A percentile compares a stretch with the other conserved stretches of the same genome.
These are phyloP conservation scores for Dacryopinax spathularia DNA, from an alignment of 768 basidiomycete genomes.

Conservation along the genomic window DNA sequence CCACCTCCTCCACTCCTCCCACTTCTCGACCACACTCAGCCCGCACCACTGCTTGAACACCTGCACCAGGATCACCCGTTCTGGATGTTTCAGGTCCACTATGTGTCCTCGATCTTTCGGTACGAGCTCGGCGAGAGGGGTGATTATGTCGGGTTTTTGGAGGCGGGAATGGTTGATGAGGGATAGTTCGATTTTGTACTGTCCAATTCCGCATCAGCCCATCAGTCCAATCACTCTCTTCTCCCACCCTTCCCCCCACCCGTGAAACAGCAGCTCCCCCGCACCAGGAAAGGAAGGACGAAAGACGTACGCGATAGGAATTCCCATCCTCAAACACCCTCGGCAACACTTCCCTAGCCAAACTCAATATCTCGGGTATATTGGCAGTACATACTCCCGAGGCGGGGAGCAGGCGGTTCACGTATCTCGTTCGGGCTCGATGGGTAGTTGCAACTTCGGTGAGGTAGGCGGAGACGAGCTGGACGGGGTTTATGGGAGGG, in stretches of 20 bases:
- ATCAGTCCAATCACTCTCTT: neutral
- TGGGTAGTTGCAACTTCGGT: conserved; percentile 49
- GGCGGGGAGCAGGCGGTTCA: conserved; percentile 55
- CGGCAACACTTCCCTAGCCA: conserved; percentile 43
- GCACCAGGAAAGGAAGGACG: neutral
- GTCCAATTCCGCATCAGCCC: neutral
- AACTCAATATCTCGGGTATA: conserved; percentile 47
- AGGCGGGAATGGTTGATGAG: conserved; percentile 65
- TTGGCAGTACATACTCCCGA: conserved; percentile 54
- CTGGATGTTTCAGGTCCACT: conserved; percentile 54
- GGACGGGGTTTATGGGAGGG: conserved; percentile 61
- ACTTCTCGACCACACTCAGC: conserved; percentile 56
- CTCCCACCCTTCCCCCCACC: too few species aligned
- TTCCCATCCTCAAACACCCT: conserved; percentile 37
- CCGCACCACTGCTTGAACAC: conserved; percentile 73
- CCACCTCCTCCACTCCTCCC: conserved; percentile 58
- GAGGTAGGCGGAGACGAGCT: conserved; percentile 49
- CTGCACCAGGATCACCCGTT: conserved; percentile 63
- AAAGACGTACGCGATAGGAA: conserved; percentile 32
- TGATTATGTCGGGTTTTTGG: conserved; percentile 42
- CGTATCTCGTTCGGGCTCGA: conserved; percentile 49
- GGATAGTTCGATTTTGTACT: conserved; percentile 75
- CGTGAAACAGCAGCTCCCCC: too few species aligned
- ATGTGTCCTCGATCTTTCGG: conserved; percentile 40
- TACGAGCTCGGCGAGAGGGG: conserved; percentile 55